These are phyloP conservation scores for Pichia sp. DNA, from an alignment of 1,139 yeast genomes.

Conservation along the genomic window DNA sequence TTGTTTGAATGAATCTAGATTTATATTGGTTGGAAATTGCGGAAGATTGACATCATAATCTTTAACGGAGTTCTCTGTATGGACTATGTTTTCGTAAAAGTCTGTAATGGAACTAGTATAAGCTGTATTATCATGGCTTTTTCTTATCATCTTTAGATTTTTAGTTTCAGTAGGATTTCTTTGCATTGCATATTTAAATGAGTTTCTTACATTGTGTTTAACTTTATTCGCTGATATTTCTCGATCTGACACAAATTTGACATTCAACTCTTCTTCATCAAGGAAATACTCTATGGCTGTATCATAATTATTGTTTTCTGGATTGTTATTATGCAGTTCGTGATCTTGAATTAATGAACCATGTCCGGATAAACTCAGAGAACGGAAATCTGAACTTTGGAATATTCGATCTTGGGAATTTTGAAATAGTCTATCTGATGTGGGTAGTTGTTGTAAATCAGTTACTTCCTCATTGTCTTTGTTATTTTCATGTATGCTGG, in stretches of 20 bases:
- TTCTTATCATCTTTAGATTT: neutral
- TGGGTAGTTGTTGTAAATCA: too few species aligned
- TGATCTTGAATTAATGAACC: conserved; percentile 15
- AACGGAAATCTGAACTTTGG: conserved; percentile 4
- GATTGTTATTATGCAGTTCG: neutral
- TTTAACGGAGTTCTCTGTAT: neutral
- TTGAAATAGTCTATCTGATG: neutral
- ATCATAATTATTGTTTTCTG: neutral
- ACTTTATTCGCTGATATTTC: neutral
- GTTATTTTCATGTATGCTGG: too few species aligned
- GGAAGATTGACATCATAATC: conserved; percentile 8
- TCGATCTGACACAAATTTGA: neutral
- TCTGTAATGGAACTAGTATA: neutral
- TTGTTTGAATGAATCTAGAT: neutral
- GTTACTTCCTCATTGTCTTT: too few species aligned
- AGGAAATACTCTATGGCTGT: neutral
- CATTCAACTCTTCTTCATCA: conserved; percentile 14
- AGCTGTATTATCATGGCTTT: neutral
- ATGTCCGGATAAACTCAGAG: conserved; percentile 14
- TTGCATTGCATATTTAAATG: neutral
- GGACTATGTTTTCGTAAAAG: conserved; percentile 3
- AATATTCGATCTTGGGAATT: conserved; percentile 2
- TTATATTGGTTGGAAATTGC: conserved; percentile 4
- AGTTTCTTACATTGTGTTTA: neutral
- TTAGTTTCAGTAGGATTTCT: conserved; percentile 4